phyloP scores from a whole-genome alignment of 176 grass and related monocot species.

The Oryza glaberrima region DNA sequence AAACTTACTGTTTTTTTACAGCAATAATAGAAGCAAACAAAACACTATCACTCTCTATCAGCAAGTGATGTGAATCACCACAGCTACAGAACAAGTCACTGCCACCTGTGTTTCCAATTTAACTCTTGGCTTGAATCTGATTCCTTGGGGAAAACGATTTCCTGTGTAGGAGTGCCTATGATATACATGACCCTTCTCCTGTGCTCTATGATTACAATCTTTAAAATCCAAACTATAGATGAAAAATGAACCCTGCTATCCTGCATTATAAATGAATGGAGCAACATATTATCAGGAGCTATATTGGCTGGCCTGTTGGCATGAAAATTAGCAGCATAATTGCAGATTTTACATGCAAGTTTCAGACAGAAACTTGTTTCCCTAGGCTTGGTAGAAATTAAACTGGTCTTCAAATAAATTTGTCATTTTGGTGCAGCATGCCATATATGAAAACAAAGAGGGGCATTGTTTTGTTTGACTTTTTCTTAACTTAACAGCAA shows the following conservation, averaged over 20 bases:
- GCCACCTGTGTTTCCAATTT: background rate
- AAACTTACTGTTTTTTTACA: background rate
- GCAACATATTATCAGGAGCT: background rate
- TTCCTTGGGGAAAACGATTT: background rate
- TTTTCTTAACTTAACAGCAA: too few species aligned
- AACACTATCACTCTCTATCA: background rate
- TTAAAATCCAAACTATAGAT: background rate
- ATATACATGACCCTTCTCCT: background rate
- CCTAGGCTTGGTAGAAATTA: background rate
- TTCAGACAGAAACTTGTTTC: background rate
- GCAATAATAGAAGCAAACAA: background rate
- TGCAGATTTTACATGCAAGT: background rate
- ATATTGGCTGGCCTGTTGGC: background rate
- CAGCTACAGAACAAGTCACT: background rate
- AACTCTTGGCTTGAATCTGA: background rate
- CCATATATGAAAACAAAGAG: background rate
- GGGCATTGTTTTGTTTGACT: background rate
- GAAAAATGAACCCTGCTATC: background rate
- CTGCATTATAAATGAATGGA: constrained; percentile 6
- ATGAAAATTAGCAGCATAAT: background rate
- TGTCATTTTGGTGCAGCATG: background rate
- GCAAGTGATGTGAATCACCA: background rate
- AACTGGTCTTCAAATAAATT: background rate
- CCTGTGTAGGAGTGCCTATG: background rate
- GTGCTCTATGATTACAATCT: background rate